These are phyloP conservation scores for Coniophora puteana DNA, from an alignment of 1,284 basidiomycete species.

Conservation along the genomic window DNA sequence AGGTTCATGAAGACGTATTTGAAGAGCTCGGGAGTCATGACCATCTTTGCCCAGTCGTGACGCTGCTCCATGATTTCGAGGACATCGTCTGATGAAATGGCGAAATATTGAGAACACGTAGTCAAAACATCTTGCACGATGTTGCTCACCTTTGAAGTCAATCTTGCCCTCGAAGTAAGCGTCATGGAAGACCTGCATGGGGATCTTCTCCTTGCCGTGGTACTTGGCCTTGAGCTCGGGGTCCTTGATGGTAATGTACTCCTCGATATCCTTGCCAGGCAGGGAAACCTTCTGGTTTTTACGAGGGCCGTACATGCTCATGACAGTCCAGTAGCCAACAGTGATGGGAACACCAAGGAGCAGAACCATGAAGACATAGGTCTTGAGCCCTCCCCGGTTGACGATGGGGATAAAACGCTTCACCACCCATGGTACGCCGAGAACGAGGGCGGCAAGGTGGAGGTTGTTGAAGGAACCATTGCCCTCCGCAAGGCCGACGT, in stretches of 20 bases:
- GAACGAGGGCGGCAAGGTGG: constrained; percentile 75
- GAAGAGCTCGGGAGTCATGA: constrained; percentile 85
- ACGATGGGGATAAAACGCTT: constrained; percentile 78
- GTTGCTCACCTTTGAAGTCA: constrained; percentile 81
- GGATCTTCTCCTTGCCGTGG: constrained; percentile 85
- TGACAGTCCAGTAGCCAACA: constrained; percentile 87
- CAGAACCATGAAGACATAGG: constrained; percentile 78
- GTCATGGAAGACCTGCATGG: constrained; percentile 97
- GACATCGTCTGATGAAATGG: constrained; percentile 67
- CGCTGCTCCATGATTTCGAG: constrained; percentile 92
- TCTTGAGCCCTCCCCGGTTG: constrained; percentile 76
- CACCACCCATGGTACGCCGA: constrained; percentile 79
- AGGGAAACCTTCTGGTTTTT: constrained; percentile 85
- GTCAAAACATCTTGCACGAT: constrained; percentile 6
- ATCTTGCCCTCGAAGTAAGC: constrained; percentile 97
- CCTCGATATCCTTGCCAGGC: constrained; percentile 83
- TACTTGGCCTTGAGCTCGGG: constrained; percentile 76
- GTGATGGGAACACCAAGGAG: constrained; percentile 77
- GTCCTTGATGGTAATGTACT: constrained; percentile 93
- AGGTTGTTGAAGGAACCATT: constrained; percentile 80
- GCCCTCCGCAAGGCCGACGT: constrained; percentile 83
- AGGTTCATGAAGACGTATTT: constrained; percentile 90
- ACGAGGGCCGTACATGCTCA: constrained; percentile 79
- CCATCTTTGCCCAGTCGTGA: constrained; percentile 94
- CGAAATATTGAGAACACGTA: constrained; percentile 12